Conservation (phyloP, 2,329 filamentous ascomycete genomes). For the Cytospora schulzeri region DNA sequence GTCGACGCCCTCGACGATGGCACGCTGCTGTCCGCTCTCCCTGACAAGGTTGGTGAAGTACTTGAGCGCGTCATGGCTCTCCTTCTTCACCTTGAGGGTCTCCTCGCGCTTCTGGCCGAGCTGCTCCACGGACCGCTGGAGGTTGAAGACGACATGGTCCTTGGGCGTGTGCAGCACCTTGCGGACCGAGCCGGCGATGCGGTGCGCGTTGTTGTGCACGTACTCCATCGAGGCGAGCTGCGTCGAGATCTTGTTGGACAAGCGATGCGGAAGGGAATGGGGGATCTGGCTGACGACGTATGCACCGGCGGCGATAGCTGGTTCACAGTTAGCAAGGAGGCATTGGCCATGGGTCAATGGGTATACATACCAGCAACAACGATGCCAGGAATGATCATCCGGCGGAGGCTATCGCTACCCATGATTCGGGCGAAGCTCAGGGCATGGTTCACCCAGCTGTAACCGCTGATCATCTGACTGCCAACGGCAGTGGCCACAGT, state of each 20-base stretch:
- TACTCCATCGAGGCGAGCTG: constrained; percentile 87
- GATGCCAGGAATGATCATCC: constrained; percentile 78
- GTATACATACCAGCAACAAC: constrained; percentile 73
- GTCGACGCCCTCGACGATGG: constrained; percentile 54
- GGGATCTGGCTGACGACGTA: constrained; percentile 89
- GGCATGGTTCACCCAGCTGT: constrained; percentile 87
- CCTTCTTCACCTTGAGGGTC: constrained; percentile 75
- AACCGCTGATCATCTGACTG: constrained; percentile 76
- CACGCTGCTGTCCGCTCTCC: constrained; percentile 57
- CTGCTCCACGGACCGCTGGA: constrained; percentile 85
- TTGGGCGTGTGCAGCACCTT: constrained; percentile 87
- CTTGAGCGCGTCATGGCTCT: constrained; percentile 84
- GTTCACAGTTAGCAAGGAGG: constrained; percentile 37
- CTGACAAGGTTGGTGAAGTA: constrained; percentile 88
- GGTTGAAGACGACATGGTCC: constrained; percentile 78
- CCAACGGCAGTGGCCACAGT: constrained; percentile 88
- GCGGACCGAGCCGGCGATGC: constrained; percentile 83
- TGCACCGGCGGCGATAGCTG: constrained; percentile 72
- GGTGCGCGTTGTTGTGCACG: constrained; percentile 81
- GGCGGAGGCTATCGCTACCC: constrained; percentile 78
- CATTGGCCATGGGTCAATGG: constrained; percentile 21
- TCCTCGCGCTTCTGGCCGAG: constrained; percentile 78
- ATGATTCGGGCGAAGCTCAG: constrained; percentile 79
- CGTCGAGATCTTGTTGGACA: constrained; percentile 80
- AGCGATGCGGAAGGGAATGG: constrained; percentile 80